Percentiles rank a stretch among this genome's conserved stretches.
Evolutionary conservation across 768 basidiomycete genomes (phyloP).

Genomic region (Candolleomyces aberdarensis): DNA sequence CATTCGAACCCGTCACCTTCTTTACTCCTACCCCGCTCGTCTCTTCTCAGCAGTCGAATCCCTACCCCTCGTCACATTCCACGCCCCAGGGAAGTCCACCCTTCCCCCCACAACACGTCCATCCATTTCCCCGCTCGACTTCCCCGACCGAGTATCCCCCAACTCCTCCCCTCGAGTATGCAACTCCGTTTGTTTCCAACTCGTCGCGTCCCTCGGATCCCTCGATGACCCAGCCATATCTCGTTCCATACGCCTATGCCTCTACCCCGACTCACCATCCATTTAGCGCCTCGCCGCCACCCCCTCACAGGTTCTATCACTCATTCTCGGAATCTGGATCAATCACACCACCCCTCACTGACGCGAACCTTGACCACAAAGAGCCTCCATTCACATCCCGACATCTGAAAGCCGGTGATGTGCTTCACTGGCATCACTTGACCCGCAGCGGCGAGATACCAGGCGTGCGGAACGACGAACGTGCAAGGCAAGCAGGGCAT

Average conservation of each 20-base stretch:
- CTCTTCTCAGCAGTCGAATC: constrained; percentile 8
- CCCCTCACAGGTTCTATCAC: neutral
- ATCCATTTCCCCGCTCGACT: constrained; percentile 20
- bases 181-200: constrained; percentile 24
- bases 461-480: constrained; percentile 58
- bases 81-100: constrained; percentile 7
- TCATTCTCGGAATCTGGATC: constrained; percentile 8
- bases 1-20: constrained; percentile 31
- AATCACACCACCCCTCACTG: constrained; percentile 22
- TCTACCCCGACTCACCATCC: neutral
- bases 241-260: neutral
- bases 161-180: constrained; percentile 37
- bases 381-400: constrained; percentile 33
- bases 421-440: constrained; percentile 77
- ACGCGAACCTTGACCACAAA: constrained; percentile 31
- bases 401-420: constrained; percentile 54
- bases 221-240: constrained; percentile 2
- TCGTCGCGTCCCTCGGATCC: constrained; percentile 21
- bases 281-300: neutral
- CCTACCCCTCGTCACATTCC: constrained; percentile 11
- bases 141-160: constrained; percentile 35
- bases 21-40: constrained; percentile 13
- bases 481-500: constrained; percentile 38
- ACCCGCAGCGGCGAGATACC: constrained; percentile 69
- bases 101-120: constrained; percentile 8